phyloP scores from a whole-genome alignment of 1,284 basidiomycete species.

The Leccinum fallax region DNA sequence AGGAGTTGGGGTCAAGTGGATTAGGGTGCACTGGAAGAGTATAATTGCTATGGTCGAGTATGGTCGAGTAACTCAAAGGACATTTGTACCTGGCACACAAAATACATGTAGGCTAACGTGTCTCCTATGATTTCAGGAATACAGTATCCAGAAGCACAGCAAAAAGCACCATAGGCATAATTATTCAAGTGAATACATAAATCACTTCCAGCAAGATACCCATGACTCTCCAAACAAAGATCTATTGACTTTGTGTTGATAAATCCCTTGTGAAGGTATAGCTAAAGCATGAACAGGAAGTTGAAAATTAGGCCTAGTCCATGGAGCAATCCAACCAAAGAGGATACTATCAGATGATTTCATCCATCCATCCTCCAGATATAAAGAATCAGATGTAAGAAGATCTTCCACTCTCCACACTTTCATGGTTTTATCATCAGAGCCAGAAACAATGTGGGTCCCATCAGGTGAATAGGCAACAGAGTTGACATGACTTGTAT shows the following conservation, averaged over 20 bases:
- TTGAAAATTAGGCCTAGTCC: neutral
- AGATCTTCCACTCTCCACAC: neutral
- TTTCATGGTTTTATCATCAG: neutral
- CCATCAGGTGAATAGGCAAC: too few species aligned
- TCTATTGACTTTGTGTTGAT: neutral
- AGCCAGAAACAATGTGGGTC: too few species aligned
- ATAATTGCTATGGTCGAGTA: too few species aligned
- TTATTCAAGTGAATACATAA: too few species aligned
- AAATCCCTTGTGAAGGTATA: neutral
- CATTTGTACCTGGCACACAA: too few species aligned
- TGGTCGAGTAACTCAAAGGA: too few species aligned
- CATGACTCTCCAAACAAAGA: neutral
- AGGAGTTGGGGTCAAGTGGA: conserved; percentile 24
- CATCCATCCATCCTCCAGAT: neutral
- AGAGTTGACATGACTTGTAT: too few species aligned
- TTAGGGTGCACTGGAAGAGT: conserved; percentile 34
- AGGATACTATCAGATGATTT: neutral
- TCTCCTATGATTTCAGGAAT: too few species aligned
- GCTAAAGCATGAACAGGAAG: neutral
- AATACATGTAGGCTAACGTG: too few species aligned
- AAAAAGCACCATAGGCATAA: too few species aligned
- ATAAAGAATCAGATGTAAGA: neutral
- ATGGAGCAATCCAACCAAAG: neutral
- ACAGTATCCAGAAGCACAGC: too few species aligned
- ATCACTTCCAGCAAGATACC: neutral